Evolutionary conservation across 2,329 filamentous ascomycete genomes (phyloP).

Genomic region (Fusarium secorum): DNA sequence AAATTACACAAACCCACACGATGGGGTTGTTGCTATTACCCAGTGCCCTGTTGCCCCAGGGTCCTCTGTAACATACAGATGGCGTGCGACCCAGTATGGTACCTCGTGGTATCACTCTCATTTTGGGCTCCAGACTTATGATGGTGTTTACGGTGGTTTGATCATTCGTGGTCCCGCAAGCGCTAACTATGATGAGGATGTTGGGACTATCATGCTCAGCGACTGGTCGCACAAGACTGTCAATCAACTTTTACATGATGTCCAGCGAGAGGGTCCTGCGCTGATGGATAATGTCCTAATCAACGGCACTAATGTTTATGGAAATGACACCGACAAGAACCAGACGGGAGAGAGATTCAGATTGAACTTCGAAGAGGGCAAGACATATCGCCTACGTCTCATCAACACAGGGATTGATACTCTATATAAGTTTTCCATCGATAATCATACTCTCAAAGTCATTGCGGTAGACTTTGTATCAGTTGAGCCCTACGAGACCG

Average conservation of each 20-base stretch:
- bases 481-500: constrained; percentile 61
- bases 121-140: constrained; percentile 57
- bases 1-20: constrained; percentile 60
- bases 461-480: constrained; percentile 66
- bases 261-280: constrained; percentile 26
- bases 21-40: constrained; percentile 62
- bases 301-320: constrained; percentile 53
- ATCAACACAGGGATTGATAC: constrained; percentile 58
- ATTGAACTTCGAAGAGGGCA: constrained; percentile 52
- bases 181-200: constrained; percentile 68
- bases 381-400: constrained; percentile 57
- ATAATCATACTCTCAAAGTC: constrained; percentile 65
- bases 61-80: constrained; percentile 63
- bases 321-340: constrained; percentile 14
- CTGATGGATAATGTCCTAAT: constrained; percentile 56
- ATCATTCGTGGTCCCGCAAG: constrained; percentile 68
- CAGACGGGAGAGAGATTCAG: constrained; percentile 47
- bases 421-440: constrained; percentile 59
- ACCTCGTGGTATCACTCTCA: constrained; percentile 70
- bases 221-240: constrained; percentile 64
- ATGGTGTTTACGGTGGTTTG: constrained; percentile 68
- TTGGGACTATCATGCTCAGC: constrained; percentile 65
- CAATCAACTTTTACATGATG: constrained; percentile 46
- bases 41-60: constrained; percentile 63
- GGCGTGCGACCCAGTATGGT: constrained; percentile 63